These are phyloP conservation scores for Termitomyces sp. DNA, from an alignment of 768 basidiomycete genomes.

Conservation along the genomic window DNA sequence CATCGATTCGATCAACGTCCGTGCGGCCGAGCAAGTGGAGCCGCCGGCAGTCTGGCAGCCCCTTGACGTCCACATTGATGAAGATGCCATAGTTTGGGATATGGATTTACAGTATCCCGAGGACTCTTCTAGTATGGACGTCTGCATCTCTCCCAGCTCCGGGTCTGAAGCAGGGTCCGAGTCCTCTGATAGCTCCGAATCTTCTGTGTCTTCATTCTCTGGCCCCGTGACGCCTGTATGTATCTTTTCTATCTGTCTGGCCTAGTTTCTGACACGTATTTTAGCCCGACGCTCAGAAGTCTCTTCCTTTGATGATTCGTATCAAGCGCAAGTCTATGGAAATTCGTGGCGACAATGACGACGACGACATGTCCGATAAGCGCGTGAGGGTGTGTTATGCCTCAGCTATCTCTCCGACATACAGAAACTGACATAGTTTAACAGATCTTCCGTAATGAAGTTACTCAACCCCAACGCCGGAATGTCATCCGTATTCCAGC, in stretches of 20 bases:
- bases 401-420: background rate
- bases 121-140: slow-evolving; percentile 11
- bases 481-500: slow-evolving; percentile 15
- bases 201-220: slow-evolving; percentile 15
- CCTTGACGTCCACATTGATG: slow-evolving; percentile 26
- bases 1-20: slow-evolving; percentile 1
- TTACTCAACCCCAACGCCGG: slow-evolving; percentile 9
- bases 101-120: slow-evolving; percentile 14
- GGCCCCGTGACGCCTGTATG: slow-evolving; percentile 29
- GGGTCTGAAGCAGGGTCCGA: slow-evolving; percentile 10
- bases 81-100: slow-evolving; percentile 18
- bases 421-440: background rate
- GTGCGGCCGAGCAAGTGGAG: slow-evolving; percentile 6
- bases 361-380: slow-evolving; percentile 25
- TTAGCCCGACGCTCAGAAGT: slow-evolving; percentile 7
- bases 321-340: slow-evolving; percentile 36
- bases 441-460: slow-evolving; percentile 14
- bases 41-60: slow-evolving; percentile 9
- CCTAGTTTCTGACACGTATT: background rate
- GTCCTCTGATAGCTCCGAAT: slow-evolving; percentile 11
- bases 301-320: slow-evolving; percentile 22
- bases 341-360: slow-evolving; percentile 10
- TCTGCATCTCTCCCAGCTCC: slow-evolving; percentile 8
- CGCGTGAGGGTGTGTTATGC: slow-evolving; percentile 31
- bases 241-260: background rate